Base-by-base conservation (phyloP, 2,329 filamentous ascomycete species). In the Ophiostoma sp. region DNA sequence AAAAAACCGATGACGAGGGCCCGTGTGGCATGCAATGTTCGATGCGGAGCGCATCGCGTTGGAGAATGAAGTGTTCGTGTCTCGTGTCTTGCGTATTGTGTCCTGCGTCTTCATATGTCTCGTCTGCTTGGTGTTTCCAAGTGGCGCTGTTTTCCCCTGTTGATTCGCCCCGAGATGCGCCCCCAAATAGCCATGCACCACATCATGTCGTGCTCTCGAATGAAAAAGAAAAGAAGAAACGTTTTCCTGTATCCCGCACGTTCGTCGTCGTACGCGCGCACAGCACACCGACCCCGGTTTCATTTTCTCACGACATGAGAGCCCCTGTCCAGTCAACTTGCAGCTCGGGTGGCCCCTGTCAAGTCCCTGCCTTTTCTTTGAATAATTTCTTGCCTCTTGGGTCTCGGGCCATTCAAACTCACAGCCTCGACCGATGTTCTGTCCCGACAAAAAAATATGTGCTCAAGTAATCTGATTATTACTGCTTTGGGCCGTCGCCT, bases 211-310 rank as follows among this genome's bases (percentile, higher is more conserved):
- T 45, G 63, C 63, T 28, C 15, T 28, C 3, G 36, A 48, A 66
- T 28, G 36, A 48, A 66, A 11, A 45, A 66, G 25, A 31, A 48
- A 48, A 19, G 15, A 63, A 42, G 19, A 25, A 63, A 42, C 33
- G 42, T 66, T 66, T 39, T 36, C 22, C 63, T 33, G 25, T 31
- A 45, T 66, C 63, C 63, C 39, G 63, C 63, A 66, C 63, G 63
- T 66, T 66, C 22, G 42, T 19, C 63, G 63, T 45, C n/a, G 42
- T 31, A 66, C 63, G 39, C 63, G 39, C 39, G 22, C 63, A 66
- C 63, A 33, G 59, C 36, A 48, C 22, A 28, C 39, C 39, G 39
- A 66, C 63, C 63, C 63, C 63, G 63, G 63, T 66, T 66, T 66
- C 63, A 66, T 31, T 66, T 31, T 66, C 63, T 45, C 63, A 31